Percentiles rank a stretch among this genome's conserved stretches.
Evolutionary conservation across 2,329 filamentous ascomycete species (phyloP).

Genomic region (Verticillium klebahnii): DNA sequence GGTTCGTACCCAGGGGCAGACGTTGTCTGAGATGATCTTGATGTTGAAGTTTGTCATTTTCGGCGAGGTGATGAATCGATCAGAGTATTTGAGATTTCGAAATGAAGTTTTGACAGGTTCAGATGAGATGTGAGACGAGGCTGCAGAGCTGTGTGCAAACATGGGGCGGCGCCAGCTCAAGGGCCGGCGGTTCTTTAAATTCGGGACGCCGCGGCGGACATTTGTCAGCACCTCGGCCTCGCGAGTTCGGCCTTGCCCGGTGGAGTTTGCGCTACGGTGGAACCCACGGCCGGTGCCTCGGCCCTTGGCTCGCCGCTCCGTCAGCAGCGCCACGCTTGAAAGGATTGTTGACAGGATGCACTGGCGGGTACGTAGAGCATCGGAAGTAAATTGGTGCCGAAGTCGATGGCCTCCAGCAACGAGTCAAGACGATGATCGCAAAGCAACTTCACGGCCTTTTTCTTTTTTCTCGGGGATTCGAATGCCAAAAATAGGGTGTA

Average conservation of each 20-base stretch:
- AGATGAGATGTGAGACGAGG: not conserved
- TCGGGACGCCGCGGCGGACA: conserved; percentile 2
- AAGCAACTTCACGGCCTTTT: too few relatives aligned
- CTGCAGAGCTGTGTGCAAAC: not conserved
- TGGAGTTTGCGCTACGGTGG: not conserved
- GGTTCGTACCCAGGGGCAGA: conserved; percentile 58
- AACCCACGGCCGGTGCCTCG: not conserved
- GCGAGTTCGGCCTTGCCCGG: not conserved
- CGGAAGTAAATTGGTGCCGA: too few relatives aligned
- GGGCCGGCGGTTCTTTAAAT: not conserved
- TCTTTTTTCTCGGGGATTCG: too few relatives aligned
- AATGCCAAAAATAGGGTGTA: too few relatives aligned
- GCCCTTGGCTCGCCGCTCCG: not conserved
- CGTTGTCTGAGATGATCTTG: conserved; percentile 73
- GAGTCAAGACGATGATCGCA: too few relatives aligned
- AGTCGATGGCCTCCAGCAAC: too few relatives aligned
- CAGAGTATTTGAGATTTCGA: not conserved
- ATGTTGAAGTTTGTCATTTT: conserved; percentile 72
- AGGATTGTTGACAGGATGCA: too few relatives aligned
- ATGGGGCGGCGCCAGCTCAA: not conserved
- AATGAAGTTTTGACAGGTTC: too few relatives aligned
- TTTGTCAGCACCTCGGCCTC: conserved; percentile 1
- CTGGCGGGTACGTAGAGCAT: too few relatives aligned
- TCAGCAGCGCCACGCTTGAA: not conserved
- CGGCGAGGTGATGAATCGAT: conserved; percentile 1